These are phyloP conservation scores for Ustilago curta DNA, from an alignment of 1,284 basidiomycete genomes.

Conservation along the genomic window DNA sequence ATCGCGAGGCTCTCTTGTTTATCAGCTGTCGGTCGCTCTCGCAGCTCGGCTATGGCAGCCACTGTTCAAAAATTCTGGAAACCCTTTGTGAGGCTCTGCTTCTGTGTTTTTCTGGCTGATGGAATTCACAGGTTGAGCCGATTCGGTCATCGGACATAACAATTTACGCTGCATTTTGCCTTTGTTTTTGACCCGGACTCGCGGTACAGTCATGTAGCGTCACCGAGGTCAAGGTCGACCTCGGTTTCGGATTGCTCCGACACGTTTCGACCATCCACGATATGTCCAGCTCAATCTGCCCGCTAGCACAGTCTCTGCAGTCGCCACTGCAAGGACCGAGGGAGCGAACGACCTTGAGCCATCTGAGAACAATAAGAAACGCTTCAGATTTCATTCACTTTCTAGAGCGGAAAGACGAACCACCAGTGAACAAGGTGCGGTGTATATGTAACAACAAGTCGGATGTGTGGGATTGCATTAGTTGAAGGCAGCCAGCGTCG, in stretches of 20 bases:
- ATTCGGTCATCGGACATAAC: slow-evolving; percentile 23
- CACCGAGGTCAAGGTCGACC: no score
- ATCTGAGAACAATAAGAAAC: slow-evolving; percentile 2
- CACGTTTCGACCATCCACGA: no score
- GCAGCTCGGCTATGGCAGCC: slow-evolving; percentile 3
- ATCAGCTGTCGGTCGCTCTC: slow-evolving; percentile 7
- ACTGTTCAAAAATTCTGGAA: background rate
- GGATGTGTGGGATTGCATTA: slow-evolving; percentile 7
- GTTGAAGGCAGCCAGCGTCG: slow-evolving; percentile 42
- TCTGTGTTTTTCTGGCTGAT: background rate
- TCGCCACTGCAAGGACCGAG: no score
- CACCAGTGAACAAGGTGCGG: slow-evolving; percentile 3
- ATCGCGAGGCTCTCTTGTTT: slow-evolving; percentile 5
- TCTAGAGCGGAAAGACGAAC: background rate
- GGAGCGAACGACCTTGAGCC: background rate
- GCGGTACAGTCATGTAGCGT: no score
- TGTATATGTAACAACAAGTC: background rate
- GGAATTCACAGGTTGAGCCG: background rate
- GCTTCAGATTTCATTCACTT: slow-evolving; percentile 19
- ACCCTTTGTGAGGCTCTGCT: background rate
- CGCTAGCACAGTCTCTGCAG: background rate
- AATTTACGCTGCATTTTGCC: background rate
- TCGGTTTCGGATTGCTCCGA: no score
- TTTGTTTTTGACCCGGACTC: no score
- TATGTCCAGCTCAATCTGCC: background rate